Evolutionary conservation across 2,329 filamentous ascomycete genomes (phyloP).

Genomic region (Alternaria brassicicola): DNA sequence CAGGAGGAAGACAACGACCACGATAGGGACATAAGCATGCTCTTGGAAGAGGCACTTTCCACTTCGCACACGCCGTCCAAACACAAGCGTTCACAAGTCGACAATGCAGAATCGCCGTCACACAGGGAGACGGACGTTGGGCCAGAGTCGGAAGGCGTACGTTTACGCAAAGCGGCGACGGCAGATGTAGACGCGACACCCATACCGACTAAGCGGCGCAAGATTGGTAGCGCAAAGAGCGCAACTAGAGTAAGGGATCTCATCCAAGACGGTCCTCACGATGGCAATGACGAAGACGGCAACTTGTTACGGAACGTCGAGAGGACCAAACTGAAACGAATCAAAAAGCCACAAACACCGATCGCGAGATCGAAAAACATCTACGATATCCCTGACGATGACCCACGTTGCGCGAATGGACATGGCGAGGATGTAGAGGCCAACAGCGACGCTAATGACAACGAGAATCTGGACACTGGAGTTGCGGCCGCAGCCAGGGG

Average conservation of each 20-base stretch:
- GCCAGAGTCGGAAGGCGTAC: not conserved
- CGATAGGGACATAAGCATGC: not conserved
- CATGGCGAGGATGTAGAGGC: not conserved
- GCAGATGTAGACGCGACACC: not conserved
- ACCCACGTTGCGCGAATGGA: not conserved
- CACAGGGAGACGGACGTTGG: not conserved
- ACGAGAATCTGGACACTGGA: not conserved
- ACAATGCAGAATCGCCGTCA: not conserved
- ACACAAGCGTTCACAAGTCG: not conserved
- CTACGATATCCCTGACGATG: constrained; percentile 8
- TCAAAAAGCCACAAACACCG: constrained; percentile 10
- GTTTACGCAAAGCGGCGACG: not conserved
- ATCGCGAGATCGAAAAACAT: not conserved
- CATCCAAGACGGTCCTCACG: not conserved
- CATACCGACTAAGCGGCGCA: constrained; percentile 1
- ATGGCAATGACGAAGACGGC: not conserved
- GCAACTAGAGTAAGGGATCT: constrained; percentile 7
- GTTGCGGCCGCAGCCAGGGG: not conserved
- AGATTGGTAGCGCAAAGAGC: constrained; percentile 2
- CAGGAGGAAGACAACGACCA: not conserved
- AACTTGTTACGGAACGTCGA: not conserved
- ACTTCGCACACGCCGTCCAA: not conserved
- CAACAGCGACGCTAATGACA: not conserved
- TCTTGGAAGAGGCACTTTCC: not conserved
- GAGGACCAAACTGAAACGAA: constrained; percentile 7